A percentile compares a stretch with the other conserved stretches of the same genome.
These are phyloP conservation scores for Arthrinium puccinioides DNA, from an alignment of 2,329 filamentous ascomycete species.

Conservation along the genomic window DNA sequence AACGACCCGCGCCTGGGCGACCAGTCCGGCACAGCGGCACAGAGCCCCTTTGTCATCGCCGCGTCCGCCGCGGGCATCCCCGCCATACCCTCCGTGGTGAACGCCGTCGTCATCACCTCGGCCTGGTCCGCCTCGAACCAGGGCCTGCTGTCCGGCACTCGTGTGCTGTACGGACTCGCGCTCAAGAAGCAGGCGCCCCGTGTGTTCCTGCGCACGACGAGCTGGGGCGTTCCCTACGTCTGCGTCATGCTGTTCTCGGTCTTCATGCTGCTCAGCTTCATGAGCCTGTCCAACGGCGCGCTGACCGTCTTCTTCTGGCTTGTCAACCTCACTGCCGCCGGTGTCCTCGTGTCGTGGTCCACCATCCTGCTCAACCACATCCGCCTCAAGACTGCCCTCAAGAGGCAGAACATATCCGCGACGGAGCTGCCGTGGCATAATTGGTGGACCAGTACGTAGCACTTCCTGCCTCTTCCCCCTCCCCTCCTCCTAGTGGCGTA, in stretches of 20 bases:
- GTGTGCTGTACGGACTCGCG: slow-evolving; percentile 66
- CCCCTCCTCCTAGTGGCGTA: not conserved
- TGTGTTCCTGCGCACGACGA: slow-evolving; percentile 55
- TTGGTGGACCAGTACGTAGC: slow-evolving; percentile 48
- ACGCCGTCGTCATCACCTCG: slow-evolving; percentile 67
- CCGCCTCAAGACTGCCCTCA: slow-evolving; percentile 45
- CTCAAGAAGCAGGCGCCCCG: slow-evolving; percentile 63
- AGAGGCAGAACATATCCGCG: slow-evolving; percentile 43
- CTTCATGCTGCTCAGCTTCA: slow-evolving; percentile 52
- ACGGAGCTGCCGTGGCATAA: slow-evolving; percentile 54
- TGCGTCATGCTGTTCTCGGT: slow-evolving; percentile 45
- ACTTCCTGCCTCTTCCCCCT: not conserved
- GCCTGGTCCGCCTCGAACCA: slow-evolving; percentile 73
- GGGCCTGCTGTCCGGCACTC: slow-evolving; percentile 68
- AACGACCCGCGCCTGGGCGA: slow-evolving; percentile 48
- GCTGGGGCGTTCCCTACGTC: slow-evolving; percentile 48
- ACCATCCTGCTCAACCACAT: slow-evolving; percentile 54
- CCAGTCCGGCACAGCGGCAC: slow-evolving; percentile 53
- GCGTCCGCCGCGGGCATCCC: slow-evolving; percentile 57
- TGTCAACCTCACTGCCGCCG: slow-evolving; percentile 52
- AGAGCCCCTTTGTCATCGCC: slow-evolving; percentile 70
- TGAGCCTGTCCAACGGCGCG: slow-evolving; percentile 48
- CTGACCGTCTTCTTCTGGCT: slow-evolving; percentile 62
- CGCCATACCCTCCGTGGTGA: slow-evolving; percentile 59
- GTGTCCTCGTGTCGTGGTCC: slow-evolving; percentile 58